phyloP scores from a whole-genome alignment of 164 flowering plant genomes.

The Magnolia sinica region DNA sequence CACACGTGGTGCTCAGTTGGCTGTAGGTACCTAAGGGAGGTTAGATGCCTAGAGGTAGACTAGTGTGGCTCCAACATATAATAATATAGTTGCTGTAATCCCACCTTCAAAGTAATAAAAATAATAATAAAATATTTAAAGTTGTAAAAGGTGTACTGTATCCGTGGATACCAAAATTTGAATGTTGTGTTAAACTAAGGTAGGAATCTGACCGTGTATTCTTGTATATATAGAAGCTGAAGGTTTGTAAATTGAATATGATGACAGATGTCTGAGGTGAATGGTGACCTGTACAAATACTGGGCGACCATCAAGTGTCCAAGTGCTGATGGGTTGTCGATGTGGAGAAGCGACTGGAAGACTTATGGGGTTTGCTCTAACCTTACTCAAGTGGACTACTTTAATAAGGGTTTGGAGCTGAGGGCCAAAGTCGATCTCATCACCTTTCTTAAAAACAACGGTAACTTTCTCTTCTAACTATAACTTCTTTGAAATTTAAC shows the following conservation, averaged over 20 bases:
- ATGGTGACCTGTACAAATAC: not conserved
- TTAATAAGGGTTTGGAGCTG: not conserved
- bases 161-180: no score
- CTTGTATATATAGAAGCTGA: no score
- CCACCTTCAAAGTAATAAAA: no score
- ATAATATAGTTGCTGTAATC: no score
- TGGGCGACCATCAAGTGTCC: not conserved
- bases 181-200: no score
- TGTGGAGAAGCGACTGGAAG: not conserved
- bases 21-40: no score
- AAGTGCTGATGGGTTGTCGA: not conserved
- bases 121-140: no score
- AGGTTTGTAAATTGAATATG: not conserved
- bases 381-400: not conserved
- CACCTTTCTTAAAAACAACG: not conserved
- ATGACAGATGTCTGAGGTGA: not conserved
- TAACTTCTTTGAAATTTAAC: not conserved
- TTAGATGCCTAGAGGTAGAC: no score
- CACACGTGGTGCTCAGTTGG: no score
- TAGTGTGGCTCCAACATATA: no score
- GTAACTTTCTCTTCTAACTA: not conserved
- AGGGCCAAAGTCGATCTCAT: not conserved
- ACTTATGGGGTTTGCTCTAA: not conserved
- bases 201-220: no score
- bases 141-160: no score